phyloP scores from a whole-genome alignment of 306 rosid species.

The Myrica gale region DNA sequence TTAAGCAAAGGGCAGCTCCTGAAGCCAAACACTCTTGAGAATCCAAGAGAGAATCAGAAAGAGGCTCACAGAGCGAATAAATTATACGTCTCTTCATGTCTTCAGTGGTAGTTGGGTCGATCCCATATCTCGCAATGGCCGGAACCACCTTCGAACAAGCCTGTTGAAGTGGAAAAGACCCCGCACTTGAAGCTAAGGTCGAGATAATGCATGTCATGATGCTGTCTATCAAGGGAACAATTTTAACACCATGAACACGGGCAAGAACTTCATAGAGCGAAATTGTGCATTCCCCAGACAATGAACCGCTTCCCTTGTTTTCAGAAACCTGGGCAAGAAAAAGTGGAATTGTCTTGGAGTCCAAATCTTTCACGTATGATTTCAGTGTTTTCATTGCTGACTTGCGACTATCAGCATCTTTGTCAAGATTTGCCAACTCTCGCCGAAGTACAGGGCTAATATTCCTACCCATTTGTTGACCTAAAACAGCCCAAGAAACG shows the following conservation, averaged over 20 bases:
- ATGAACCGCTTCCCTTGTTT: slow-evolving; percentile 65
- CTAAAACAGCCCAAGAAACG: slow-evolving; percentile 26
- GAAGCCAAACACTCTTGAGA: slow-evolving; percentile 75
- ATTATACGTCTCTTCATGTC: slow-evolving; percentile 61
- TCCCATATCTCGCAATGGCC: slow-evolving; percentile 80
- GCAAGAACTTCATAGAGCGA: slow-evolving; percentile 88
- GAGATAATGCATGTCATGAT: slow-evolving; percentile 75
- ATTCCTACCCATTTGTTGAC: slow-evolving; percentile 52
- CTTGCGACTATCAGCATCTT: slow-evolving; percentile 75
- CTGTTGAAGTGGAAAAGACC: slow-evolving; percentile 83
- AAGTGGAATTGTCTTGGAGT: slow-evolving; percentile 63
- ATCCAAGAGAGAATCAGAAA: slow-evolving; percentile 64
- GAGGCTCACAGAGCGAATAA: slow-evolving; percentile 73
- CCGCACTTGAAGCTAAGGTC: slow-evolving; percentile 79
- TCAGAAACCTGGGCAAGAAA: slow-evolving; percentile 95
- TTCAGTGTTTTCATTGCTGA: slow-evolving; percentile 77
- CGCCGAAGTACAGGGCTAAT: slow-evolving; percentile 49
- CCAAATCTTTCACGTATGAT: slow-evolving; percentile 76
- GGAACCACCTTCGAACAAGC: slow-evolving; percentile 90
- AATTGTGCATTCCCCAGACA: slow-evolving; percentile 72
- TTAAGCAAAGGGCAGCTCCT: slow-evolving; percentile 84
- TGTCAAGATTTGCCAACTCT: slow-evolving; percentile 72
- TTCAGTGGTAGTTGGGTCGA: slow-evolving; percentile 83
- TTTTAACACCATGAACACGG: slow-evolving; percentile 75
- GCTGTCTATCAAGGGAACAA: slow-evolving; percentile 67